These are phyloP conservation scores for Suhomyces faveliae DNA, from an alignment of 805 yeast species.

Conservation along the genomic window DNA sequence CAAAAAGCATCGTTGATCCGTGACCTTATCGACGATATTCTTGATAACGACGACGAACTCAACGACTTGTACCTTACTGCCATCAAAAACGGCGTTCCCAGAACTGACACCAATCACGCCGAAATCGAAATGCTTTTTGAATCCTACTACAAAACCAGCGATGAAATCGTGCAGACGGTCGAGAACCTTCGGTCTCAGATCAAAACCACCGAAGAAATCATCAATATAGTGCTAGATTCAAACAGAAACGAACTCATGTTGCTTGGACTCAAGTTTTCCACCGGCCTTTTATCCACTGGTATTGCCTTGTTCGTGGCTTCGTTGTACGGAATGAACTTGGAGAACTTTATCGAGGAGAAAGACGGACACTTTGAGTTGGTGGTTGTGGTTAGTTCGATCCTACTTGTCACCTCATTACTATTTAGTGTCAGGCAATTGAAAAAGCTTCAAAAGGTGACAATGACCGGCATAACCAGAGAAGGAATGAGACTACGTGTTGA, in stretches of 20 bases:
- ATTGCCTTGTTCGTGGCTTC: slow-evolving; percentile 80
- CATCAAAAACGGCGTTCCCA: slow-evolving; percentile 40
- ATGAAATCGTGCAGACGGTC: slow-evolving; percentile 90
- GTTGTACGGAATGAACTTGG: slow-evolving; percentile 93
- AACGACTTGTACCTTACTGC: slow-evolving; percentile 79
- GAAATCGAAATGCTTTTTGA: slow-evolving; percentile 91
- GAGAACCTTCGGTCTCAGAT: slow-evolving; percentile 79
- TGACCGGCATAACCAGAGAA: slow-evolving; percentile 43
- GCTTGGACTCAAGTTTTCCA: slow-evolving; percentile 76
- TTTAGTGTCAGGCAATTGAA: slow-evolving; percentile 57
- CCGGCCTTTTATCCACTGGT: slow-evolving; percentile 80
- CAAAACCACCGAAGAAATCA: slow-evolving; percentile 90
- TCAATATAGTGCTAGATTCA: slow-evolving; percentile 87
- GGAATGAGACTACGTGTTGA: slow-evolving; percentile 1
- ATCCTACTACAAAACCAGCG: slow-evolving; percentile 85
- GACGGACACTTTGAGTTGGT: slow-evolving; percentile 60
- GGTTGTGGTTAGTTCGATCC: slow-evolving; percentile 43
- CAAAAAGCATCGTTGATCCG: slow-evolving; percentile 82
- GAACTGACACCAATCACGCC: slow-evolving; percentile 64
- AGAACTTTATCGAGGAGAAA: slow-evolving; percentile 84
- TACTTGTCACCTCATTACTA: slow-evolving; percentile 46
- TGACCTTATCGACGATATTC: slow-evolving; percentile 77
- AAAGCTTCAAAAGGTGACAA: slow-evolving; percentile 70
- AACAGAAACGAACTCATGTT: slow-evolving; percentile 92
- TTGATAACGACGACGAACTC: slow-evolving; percentile 86